Conservation (phyloP, 306 rosid genomes). For the Quercus aquifolioides region DNA sequence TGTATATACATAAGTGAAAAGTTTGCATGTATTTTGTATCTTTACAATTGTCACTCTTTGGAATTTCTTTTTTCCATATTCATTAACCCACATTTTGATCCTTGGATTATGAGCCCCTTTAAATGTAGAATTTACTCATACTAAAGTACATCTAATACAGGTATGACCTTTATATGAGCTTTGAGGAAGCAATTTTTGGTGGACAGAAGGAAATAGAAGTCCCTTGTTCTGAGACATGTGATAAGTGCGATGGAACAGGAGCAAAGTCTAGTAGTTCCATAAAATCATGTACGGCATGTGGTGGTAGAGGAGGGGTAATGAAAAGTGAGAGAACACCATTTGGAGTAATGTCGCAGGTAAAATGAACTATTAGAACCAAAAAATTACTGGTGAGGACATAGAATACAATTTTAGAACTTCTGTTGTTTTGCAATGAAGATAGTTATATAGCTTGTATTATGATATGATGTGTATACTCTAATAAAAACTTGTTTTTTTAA, state of each 20-base stretch:
- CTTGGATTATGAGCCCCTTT: neutral
- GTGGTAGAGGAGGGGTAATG: slow-evolving; percentile 83
- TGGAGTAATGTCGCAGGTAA: slow-evolving; percentile 88
- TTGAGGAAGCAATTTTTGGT: slow-evolving; percentile 91
- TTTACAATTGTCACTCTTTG: neutral
- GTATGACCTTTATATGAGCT: slow-evolving; percentile 72
- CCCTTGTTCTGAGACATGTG: slow-evolving; percentile 65
- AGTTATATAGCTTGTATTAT: too few species aligned
- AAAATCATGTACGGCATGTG: slow-evolving; percentile 65
- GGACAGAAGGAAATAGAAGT: slow-evolving; percentile 65
- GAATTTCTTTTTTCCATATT: neutral
- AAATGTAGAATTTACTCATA: neutral
- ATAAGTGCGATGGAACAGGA: slow-evolving; percentile 75
- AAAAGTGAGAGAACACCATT: slow-evolving; percentile 83
- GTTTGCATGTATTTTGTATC: neutral
- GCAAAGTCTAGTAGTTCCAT: slow-evolving; percentile 69
- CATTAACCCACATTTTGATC: neutral
- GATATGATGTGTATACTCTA: too few species aligned
- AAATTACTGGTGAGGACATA: neutral
- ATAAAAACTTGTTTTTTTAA: neutral
- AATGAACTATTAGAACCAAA: neutral
- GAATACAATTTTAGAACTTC: too few species aligned
- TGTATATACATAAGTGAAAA: neutral
- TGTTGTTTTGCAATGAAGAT: too few species aligned
- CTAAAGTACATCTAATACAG: slow-evolving; percentile 24